Percentiles rank a stretch among this genome's conserved stretches.
Evolutionary conservation across 352 stramenopile species (phyloP).

Genomic region (Phytophthora gonapodyides): DNA sequence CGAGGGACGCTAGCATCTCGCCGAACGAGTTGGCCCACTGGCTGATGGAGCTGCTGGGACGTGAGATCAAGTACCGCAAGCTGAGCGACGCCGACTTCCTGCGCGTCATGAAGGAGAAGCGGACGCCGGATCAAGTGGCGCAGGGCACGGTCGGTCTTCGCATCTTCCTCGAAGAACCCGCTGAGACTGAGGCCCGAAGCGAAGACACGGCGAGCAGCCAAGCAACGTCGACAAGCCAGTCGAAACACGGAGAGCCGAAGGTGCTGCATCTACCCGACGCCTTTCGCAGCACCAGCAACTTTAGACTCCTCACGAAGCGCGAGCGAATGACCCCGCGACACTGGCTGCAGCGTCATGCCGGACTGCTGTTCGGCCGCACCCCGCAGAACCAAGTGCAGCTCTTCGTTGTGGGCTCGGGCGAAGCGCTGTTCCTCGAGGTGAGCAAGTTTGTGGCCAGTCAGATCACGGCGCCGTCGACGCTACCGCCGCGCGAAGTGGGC

Average conservation of each 20-base stretch:
- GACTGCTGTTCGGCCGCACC: constrained; percentile 48
- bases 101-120: constrained; percentile 55
- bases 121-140: constrained; percentile 50
- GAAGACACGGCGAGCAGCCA: constrained; percentile 21
- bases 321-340: constrained; percentile 42
- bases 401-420: constrained; percentile 77
- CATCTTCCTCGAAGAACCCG: constrained; percentile 45
- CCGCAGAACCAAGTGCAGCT: constrained; percentile 76
- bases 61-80: constrained; percentile 58
- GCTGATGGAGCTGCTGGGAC: constrained; percentile 45
- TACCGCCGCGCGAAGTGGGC: constrained; percentile 35
- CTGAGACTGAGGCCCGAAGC: constrained; percentile 8
- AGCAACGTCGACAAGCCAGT: constrained; percentile 9
- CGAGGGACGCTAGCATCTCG: constrained; percentile 41
- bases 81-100: constrained; percentile 49
- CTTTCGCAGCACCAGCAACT: constrained; percentile 60
- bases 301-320: constrained; percentile 52
- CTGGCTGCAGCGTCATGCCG: constrained; percentile 52
- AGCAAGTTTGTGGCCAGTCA: constrained; percentile 65
- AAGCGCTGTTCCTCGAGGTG: constrained; percentile 71
- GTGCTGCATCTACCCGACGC: constrained; percentile 28
- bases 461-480: constrained; percentile 51
- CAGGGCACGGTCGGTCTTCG: constrained; percentile 60
- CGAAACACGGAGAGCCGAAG: constrained; percentile 8
- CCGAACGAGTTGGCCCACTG: constrained; percentile 44